Evolutionary conservation across 2,329 filamentous ascomycete genomes (phyloP).

Genomic region (Penicillium expansum): DNA sequence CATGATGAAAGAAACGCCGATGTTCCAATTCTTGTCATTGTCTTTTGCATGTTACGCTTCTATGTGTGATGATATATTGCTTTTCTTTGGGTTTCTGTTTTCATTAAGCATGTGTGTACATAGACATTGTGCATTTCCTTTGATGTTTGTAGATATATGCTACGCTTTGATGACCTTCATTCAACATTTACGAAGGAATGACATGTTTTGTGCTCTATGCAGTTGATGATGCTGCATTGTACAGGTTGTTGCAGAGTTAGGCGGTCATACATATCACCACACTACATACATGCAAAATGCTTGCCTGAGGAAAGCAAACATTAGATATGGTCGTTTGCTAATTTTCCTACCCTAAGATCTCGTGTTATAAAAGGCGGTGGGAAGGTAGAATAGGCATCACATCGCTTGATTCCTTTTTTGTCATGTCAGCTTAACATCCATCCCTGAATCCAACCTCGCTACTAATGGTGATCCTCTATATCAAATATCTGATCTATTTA

Average conservation of each 20-base stretch:
- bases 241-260: background rate
- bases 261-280: too few species aligned
- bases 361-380: background rate
- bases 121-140: background rate
- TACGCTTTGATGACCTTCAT: background rate
- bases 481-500: background rate
- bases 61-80: background rate
- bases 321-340: background rate
- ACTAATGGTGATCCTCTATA: background rate
- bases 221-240: background rate
- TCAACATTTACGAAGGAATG: background rate
- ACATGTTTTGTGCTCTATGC: background rate
- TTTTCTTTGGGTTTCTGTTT: background rate
- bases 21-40: background rate
- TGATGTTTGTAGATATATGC: background rate
- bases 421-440: background rate
- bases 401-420: too few species aligned
- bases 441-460: background rate
- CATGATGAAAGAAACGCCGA: conserved; percentile 8
- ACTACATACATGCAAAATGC: rapidly evolving
- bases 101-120: background rate
- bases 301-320: background rate
- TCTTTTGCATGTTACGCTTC: background rate
- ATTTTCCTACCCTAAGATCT: background rate
- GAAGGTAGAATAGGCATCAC: background rate